Base-by-base conservation (phyloP, 2,329 filamentous ascomycete genomes). In the Penicillium sp. region DNA sequence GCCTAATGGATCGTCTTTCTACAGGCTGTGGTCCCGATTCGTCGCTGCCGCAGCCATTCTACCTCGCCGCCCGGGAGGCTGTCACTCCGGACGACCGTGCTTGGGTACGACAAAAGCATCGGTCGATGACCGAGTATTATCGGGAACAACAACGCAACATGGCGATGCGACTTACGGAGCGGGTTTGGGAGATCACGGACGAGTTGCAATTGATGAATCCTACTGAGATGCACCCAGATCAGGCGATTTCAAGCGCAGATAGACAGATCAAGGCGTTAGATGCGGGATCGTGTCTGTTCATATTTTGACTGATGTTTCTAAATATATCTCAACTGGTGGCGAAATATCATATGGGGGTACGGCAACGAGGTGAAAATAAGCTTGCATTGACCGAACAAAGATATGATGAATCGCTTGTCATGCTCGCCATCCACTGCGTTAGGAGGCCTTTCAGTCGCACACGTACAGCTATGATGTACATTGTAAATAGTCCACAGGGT, bases 71-170 rank as follows among this genome's bases (percentile, higher is more conserved):
- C 5, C 44, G 61, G 13, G 59, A 63, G 36, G 61, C 61, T 27
- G 33, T 62, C 2, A 55, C 49, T 12, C 3, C 12, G 3, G 40
- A 54, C 20, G 59, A 63, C 27, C 59, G 59, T 13, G 29, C 30
- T 2, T 63, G 59, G 61, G 58, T 58, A 18, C 53, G 58, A 12
- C 52, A 51, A 21, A 63, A 63, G 29, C 61, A 63, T 44, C 43
- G 53, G 27, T 58, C 58, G 9, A 63, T 62, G 61, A 63, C 58
- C 0, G 56, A 57, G n/a, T 63, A 59, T 34, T 62, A 61, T 53
- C 52, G 58, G 7, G 59, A 63, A 32, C 59, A 62, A 21, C 59
- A 63, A 39, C 55, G 61, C 15, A 62, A 61, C 37, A 39, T 50
- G 55, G 59, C 54, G 8, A 63, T 63, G 61, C 51, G 44, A 30